Conservation (phyloP, 495 filamentous ascomycete genomes). For the Penicillium tannophilum region DNA sequence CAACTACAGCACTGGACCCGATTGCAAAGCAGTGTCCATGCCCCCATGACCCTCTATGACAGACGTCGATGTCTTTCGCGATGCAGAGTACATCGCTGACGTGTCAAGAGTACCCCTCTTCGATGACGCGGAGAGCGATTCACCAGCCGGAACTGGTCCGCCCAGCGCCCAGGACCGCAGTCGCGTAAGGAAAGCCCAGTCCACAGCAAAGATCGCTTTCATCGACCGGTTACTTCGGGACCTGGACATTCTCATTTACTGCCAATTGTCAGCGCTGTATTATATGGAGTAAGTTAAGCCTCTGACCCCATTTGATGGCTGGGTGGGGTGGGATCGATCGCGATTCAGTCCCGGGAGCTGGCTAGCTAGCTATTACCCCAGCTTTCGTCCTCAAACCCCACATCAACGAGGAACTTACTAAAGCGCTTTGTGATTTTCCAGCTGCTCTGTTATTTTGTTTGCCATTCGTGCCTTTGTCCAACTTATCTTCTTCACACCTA, state of each 20-base stretch:
- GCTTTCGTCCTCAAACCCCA: neutral
- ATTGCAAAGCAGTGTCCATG: conserved; percentile 31
- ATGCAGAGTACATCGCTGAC: conserved; percentile 56
- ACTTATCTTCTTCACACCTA: conserved; percentile 77
- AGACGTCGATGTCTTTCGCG: conserved; percentile 51
- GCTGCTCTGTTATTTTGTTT: conserved; percentile 77
- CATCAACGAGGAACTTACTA: conserved; percentile 9
- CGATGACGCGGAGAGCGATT: conserved; percentile 22
- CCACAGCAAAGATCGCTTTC: conserved; percentile 53
- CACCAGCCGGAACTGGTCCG: neutral
- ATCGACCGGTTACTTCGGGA: conserved; percentile 70
- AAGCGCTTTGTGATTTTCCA: conserved; percentile 32
- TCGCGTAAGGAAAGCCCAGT: conserved; percentile 43
- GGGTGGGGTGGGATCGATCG: neutral
- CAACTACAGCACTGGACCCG: conserved; percentile 14
- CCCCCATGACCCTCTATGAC: conserved; percentile 55
- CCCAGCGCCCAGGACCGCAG: conserved; percentile 31
- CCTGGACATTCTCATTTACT: conserved; percentile 80
- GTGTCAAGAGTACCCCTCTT: conserved; percentile 46
- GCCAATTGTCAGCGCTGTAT: conserved; percentile 78
- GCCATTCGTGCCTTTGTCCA: conserved; percentile 70
- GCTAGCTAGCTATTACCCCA: conserved; percentile 1
- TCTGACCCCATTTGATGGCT: neutral
- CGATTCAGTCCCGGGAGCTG: neutral
- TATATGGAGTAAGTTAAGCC: conserved; percentile 77